A percentile compares a stretch with the other conserved stretches of the same genome.
Evolutionary conservation across 768 basidiomycete genomes (phyloP).

Genomic region (Termitomyces sp.): DNA sequence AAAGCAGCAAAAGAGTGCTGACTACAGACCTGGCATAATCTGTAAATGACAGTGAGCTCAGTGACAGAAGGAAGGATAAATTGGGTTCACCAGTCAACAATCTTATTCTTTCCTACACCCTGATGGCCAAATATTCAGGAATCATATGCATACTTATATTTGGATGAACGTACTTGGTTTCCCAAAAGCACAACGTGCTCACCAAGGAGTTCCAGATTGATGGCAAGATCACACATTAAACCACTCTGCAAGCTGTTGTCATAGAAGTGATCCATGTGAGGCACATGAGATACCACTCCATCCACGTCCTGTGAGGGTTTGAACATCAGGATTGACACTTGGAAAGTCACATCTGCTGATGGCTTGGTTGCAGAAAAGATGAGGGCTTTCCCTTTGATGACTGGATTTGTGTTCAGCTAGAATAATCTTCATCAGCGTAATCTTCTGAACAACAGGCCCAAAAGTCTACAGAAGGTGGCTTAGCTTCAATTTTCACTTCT

Average conservation of each 20-base stretch:
- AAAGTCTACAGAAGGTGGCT: constrained; percentile 34
- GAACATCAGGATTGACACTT: constrained; percentile 44
- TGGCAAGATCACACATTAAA: constrained; percentile 58
- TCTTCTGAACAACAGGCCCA: background rate
- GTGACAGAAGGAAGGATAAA: background rate
- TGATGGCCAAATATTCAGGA: constrained; percentile 12
- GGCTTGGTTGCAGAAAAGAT: constrained; percentile 42
- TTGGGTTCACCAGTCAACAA: constrained; percentile 48
- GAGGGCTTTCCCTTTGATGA: constrained; percentile 30
- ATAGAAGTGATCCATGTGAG: constrained; percentile 67
- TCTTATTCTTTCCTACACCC: constrained; percentile 72
- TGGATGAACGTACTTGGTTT: constrained; percentile 46
- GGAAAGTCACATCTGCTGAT: constrained; percentile 21
- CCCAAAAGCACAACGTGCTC: constrained; percentile 64
- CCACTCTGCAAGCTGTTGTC: constrained; percentile 66
- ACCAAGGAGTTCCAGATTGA: constrained; percentile 54
- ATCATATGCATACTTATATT: background rate
- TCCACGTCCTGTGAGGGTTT: constrained; percentile 43
- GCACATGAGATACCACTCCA: constrained; percentile 53
- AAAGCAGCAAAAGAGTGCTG: background rate
- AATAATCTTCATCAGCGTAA: constrained; percentile 1
- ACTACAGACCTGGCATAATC: constrained; percentile 47
- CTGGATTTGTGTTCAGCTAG: constrained; percentile 46
- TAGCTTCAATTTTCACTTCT: constrained; percentile 40
- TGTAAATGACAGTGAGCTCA: constrained; percentile 13